Conservation (phyloP, 352 stramenopile genomes). For the Globisporangium takayamanum region DNA sequence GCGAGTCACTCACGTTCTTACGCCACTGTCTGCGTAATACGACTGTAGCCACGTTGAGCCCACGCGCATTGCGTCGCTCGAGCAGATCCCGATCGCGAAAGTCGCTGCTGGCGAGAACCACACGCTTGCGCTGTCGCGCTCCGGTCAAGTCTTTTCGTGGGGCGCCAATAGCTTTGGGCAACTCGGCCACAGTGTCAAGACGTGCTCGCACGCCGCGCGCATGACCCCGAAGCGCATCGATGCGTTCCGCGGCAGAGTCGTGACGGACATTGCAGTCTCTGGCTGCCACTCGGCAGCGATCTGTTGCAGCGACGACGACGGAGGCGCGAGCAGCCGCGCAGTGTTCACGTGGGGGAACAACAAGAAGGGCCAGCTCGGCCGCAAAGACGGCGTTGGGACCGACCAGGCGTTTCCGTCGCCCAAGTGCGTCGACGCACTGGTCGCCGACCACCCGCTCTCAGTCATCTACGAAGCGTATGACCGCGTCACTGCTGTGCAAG, state of each 20-base stretch:
- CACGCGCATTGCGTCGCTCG: slow-evolving; percentile 32
- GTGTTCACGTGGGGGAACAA: slow-evolving; percentile 82
- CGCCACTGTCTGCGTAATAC: neutral
- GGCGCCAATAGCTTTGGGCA: slow-evolving; percentile 82
- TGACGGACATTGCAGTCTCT: slow-evolving; percentile 63
- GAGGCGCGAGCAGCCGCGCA: slow-evolving; percentile 1
- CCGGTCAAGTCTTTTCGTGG: slow-evolving; percentile 74
- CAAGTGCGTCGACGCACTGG: slow-evolving; percentile 50
- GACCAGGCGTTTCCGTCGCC: slow-evolving; percentile 56
- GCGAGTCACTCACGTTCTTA: no score
- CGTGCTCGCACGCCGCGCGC: slow-evolving; percentile 40
- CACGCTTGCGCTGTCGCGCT: slow-evolving; percentile 58
- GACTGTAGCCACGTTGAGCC: slow-evolving; percentile 55
- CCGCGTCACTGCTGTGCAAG: slow-evolving; percentile 26
- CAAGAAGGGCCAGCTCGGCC: slow-evolving; percentile 69
- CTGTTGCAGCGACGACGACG: slow-evolving; percentile 20
- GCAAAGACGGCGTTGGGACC: slow-evolving; percentile 65
- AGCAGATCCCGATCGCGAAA: slow-evolving; percentile 51
- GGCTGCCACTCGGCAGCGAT: slow-evolving; percentile 72
- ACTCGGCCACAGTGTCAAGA: slow-evolving; percentile 57
- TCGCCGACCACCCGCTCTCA: slow-evolving; percentile 41
- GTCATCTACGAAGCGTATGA: slow-evolving; percentile 60
- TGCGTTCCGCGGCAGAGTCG: slow-evolving; percentile 43
- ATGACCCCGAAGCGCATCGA: slow-evolving; percentile 70
- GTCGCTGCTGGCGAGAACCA: slow-evolving; percentile 79